These are phyloP conservation scores for Pyronema omphalodes DNA, from an alignment of 495 filamentous ascomycete genomes.

Conservation along the genomic window DNA sequence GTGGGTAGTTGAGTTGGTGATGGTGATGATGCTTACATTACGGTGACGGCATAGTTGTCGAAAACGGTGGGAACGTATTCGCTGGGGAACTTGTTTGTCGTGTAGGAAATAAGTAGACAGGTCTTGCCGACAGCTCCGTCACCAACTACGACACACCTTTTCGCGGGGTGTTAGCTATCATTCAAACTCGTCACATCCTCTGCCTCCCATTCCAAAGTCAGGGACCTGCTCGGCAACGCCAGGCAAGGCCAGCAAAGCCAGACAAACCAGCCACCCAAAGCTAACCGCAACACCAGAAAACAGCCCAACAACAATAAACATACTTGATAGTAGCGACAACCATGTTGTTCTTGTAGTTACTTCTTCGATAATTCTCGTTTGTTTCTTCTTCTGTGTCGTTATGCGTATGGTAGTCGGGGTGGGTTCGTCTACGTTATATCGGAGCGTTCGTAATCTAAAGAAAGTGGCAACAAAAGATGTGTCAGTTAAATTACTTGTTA, in stretches of 20 bases:
- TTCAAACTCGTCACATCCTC: too few relatives aligned
- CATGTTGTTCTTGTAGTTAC: conserved; percentile 31
- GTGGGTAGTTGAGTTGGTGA: too few relatives aligned
- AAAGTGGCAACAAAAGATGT: neutral
- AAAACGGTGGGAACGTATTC: conserved; percentile 99
- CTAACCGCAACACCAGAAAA: too few relatives aligned
- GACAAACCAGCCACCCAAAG: too few relatives aligned
- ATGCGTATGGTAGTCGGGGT: neutral
- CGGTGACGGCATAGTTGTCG: conserved; percentile 98
- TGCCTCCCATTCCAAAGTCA: too few relatives aligned
- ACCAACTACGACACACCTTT: conserved; percentile 91
- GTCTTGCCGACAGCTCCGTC: conserved; percentile 99
- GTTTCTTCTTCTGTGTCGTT: neutral
- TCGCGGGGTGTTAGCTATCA: too few relatives aligned
- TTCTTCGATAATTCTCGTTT: conserved; percentile 16
- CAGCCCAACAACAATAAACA: conserved; percentile 23
- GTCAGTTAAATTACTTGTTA: neutral
- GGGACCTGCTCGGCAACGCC: too few relatives aligned
- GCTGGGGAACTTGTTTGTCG: conserved; percentile 97
- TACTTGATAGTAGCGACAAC: conserved; percentile 75
- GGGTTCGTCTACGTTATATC: neutral
- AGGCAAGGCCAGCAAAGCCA: too few relatives aligned
- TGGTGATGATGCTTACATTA: conserved; percentile 47
- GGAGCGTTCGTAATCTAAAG: neutral
- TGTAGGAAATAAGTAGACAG: conserved; percentile 95